These are phyloP conservation scores for Pharnaceum exiguum DNA, from an alignment of 148 eudicot species.

Conservation along the genomic window DNA sequence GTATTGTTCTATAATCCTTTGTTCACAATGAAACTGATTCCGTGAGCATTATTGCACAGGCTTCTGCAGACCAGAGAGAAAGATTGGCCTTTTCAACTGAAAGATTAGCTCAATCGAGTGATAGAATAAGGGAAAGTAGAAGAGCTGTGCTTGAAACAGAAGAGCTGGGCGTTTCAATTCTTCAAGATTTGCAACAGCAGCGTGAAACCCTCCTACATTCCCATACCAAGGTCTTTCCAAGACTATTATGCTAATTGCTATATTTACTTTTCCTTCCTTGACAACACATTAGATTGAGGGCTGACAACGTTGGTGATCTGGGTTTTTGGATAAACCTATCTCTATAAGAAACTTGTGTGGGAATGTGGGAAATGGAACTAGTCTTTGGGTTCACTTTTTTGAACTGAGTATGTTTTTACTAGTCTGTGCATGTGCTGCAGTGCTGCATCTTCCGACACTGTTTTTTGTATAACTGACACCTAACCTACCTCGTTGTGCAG, in stretches of 20 bases:
- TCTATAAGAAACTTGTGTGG: no score
- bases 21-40: not conserved
- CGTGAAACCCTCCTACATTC: slow-evolving; percentile 68
- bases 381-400: no score
- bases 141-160: slow-evolving; percentile 82
- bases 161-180: slow-evolving; percentile 80
- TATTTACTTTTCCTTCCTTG: not conserved
- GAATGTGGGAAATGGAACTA: no score
- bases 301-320: no score
- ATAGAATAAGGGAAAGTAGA: slow-evolving; percentile 77
- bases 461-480: no score
- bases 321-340: no score
- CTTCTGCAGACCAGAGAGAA: slow-evolving; percentile 71
- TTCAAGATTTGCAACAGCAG: slow-evolving; percentile 82
- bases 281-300: not conserved
- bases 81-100: slow-evolving; percentile 78
- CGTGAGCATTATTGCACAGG: slow-evolving; percentile 29
- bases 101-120: slow-evolving; percentile 71
- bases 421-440: no score
- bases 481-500: slow-evolving; percentile 39
- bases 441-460: no score
- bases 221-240: slow-evolving; percentile 37
- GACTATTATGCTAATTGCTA: not conserved
- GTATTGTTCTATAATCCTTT: no score
- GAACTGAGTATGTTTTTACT: no score